Evolutionary conservation across 345 rosid species (phyloP).

Genomic region (Salix koriyanagi): DNA sequence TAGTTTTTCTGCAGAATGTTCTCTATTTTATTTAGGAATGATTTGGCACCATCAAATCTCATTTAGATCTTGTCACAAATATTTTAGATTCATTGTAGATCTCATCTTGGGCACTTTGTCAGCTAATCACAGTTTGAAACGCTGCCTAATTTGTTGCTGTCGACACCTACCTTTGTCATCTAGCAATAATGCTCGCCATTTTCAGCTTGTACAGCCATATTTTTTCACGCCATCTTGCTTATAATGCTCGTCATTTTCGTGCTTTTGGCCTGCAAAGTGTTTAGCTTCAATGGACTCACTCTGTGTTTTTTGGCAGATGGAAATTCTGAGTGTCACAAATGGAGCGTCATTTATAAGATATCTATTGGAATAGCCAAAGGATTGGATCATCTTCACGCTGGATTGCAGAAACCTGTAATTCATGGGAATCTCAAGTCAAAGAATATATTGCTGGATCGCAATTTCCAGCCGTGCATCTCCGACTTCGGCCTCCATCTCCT

Average conservation of each 20-base stretch:
- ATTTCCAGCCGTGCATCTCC: constrained; percentile 49
- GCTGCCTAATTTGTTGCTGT: constrained; percentile 6
- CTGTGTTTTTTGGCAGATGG: constrained; percentile 45
- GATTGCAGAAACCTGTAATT: constrained; percentile 49
- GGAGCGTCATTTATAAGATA: constrained; percentile 53
- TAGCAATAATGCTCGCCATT: not conserved
- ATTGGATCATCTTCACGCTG: constrained; percentile 70
- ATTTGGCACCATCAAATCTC: not conserved
- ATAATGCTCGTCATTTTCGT: not conserved
- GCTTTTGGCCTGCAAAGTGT: not conserved
- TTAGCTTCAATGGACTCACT: not conserved
- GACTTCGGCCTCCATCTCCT: constrained; percentile 70
- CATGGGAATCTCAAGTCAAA: constrained; percentile 87
- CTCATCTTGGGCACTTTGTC: too few relatives aligned
- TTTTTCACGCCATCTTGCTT: not conserved
- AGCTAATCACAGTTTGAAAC: not conserved
- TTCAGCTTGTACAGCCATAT: not conserved
- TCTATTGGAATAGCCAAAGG: constrained; percentile 64
- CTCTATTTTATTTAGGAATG: not conserved
- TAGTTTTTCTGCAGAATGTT: too few relatives aligned
- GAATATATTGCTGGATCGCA: constrained; percentile 57
- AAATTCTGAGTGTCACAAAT: constrained; percentile 46
- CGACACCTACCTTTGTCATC: constrained; percentile 11
- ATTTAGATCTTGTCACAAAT: too few relatives aligned
- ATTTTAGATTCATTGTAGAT: too few relatives aligned